phyloP scores from a whole-genome alignment of 495 filamentous ascomycete genomes.

The Penicillium soppii region DNA sequence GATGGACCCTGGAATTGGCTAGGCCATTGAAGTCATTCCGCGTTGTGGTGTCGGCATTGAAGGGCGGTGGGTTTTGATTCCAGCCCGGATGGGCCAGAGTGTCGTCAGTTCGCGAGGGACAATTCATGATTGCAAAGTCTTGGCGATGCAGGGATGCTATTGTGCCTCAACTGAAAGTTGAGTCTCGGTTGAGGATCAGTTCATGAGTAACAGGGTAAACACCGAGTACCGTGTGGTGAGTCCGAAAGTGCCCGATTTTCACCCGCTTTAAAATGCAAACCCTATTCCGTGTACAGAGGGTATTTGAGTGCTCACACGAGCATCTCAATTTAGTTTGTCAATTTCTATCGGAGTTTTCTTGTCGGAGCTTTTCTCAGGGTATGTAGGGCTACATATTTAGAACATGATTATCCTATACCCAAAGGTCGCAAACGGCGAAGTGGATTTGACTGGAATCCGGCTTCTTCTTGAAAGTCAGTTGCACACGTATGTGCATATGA shows the following conservation, averaged over 20 bases:
- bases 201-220: background rate
- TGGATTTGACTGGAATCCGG: no score
- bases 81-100: constrained; percentile 51
- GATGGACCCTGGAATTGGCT: constrained; percentile 39
- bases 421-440: background rate
- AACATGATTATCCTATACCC: background rate
- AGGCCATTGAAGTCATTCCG: constrained; percentile 63
- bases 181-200: constrained; percentile 10
- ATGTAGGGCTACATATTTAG: background rate
- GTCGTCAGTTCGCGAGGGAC: constrained; percentile 63
- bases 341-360: no score
- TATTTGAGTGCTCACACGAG: no score
- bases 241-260: constrained; percentile 29
- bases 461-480: background rate
- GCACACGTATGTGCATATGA: background rate
- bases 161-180: constrained; percentile 3
- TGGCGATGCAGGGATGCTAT: background rate
- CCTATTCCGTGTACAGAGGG: no score
- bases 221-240: constrained; percentile 13
- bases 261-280: background rate
- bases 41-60: constrained; percentile 60
- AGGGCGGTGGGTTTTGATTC: constrained; percentile 58
- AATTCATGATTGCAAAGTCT: constrained; percentile 51
- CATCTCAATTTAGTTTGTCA: no score
- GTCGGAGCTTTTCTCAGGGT: background rate